phyloP scores from a whole-genome alignment of 2,329 filamentous ascomycete genomes.

The Chaetomium olivaceum region DNA sequence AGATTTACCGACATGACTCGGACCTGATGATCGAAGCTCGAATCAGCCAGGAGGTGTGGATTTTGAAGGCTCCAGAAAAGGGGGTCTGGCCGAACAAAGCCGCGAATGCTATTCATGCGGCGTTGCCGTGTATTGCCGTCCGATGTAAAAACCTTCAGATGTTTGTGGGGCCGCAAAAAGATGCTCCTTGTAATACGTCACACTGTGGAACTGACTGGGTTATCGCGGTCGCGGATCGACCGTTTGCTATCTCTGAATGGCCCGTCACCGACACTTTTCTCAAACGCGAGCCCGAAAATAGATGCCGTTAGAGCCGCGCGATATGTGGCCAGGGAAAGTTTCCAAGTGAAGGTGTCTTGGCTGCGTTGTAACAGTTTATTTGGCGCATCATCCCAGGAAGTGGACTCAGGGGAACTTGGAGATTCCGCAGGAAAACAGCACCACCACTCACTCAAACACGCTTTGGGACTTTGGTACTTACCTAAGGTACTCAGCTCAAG shows the following conservation, averaged over 20 bases:
- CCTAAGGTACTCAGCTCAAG: neutral
- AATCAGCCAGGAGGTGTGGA: neutral
- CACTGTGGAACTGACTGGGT: constrained; percentile 20
- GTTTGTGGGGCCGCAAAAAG: neutral
- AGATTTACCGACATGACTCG: constrained; percentile 23
- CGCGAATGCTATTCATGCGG: constrained; percentile 18
- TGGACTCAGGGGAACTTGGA: constrained; percentile 14
- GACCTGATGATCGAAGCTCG: constrained; percentile 22
- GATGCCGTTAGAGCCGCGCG: constrained; percentile 16
- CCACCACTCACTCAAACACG: too few relatives aligned
- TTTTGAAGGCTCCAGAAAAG: constrained; percentile 8
- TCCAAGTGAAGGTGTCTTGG: constrained; percentile 2
- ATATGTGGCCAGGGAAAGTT: constrained; percentile 3
- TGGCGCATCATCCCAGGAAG: constrained; percentile 15
- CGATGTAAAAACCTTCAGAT: neutral
- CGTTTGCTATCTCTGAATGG: neutral
- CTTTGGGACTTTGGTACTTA: neutral
- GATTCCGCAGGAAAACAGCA: neutral
- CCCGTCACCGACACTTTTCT: neutral
- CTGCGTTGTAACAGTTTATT: constrained; percentile 16
- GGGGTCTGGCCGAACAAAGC: neutral
- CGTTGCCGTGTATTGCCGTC: constrained; percentile 19
- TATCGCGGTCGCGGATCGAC: neutral
- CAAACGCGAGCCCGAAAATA: constrained; percentile 5
- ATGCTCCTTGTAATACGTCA: constrained; percentile 22